Evolutionary conservation across 1,139 yeast species (phyloP), one percentile per base, ranked within the genome.

Genomic region (Candida sanyaensis): DNA sequence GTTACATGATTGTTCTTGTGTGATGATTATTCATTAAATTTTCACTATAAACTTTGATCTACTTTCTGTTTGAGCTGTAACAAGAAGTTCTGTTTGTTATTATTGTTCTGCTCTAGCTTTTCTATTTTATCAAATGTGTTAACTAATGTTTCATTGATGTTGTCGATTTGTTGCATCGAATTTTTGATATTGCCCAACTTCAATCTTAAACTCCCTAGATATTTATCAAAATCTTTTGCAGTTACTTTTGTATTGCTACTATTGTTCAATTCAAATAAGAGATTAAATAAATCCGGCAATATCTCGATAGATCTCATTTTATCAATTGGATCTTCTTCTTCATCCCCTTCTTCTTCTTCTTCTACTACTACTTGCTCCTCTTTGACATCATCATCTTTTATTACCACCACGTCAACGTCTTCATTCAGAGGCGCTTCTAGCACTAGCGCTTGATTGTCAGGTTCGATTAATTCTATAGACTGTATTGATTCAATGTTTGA

Each of bases 221-320:
- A 68, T 55, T 73, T 75, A 50, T 73, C 78, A 51, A 75, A 75
- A 54, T 75, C 80, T 44, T 72, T 69, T 2, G 75, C 71, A 65
- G 68, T 75, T 21, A 72, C 55, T 11, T 59, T 62, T 7, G 31
- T 41, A 28, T 45, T 45, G 12, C 28, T 32, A 6, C 75, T 78
- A 6, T 60, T 56, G 32, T 68, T 66, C 41, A 75, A 56, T 41
- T 70, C 71, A 46, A 66, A 75, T 5, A 75, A 59, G 21, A 73
- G 57, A 26, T 56, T 62, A 53, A 69, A 74, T 37, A 75, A 52
- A 37, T 75, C 78, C 1, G 78, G 77, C 9, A 75, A 60, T 5
- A 75, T 54, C 50, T 74, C 76, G 31, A 67, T 59, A 9, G 61
- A 53, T 21, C 61, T 59, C 39, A 74, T 59, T 45, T 65, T 67